Percentiles rank a stretch among this genome's conserved stretches.
These are phyloP conservation scores for Hanseniaspora singularis DNA, from an alignment of 805 yeast species.

Conservation along the genomic window DNA sequence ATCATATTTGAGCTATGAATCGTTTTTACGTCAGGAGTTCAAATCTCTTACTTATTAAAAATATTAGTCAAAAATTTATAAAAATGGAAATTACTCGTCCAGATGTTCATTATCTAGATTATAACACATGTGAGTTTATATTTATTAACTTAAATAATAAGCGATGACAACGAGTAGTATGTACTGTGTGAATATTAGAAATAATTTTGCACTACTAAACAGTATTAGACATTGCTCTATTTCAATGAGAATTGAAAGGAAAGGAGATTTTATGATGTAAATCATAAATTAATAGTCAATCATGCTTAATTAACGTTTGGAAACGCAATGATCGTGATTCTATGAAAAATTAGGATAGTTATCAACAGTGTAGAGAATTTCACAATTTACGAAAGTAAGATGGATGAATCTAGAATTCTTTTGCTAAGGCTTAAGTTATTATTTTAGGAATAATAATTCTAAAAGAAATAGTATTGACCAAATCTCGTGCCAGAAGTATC, in stretches of 20 bases:
- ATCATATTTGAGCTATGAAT: slow-evolving; percentile 18
- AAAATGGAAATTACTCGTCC: slow-evolving; percentile 3
- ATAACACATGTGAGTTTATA: slow-evolving; percentile 1
- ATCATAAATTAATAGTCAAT: not conserved
- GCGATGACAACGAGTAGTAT: not conserved
- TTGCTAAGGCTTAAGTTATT: not conserved
- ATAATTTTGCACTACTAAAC: not conserved
- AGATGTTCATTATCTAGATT: not conserved
- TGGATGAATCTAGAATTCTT: slow-evolving; percentile 3
- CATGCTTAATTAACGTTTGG: slow-evolving; percentile 4
- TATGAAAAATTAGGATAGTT: not conserved
- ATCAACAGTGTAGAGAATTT: slow-evolving; percentile 11
- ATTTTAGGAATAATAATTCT: slow-evolving; percentile 1
- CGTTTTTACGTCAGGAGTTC: slow-evolving; percentile 16
- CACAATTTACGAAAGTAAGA: slow-evolving; percentile 9
- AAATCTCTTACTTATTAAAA: slow-evolving; percentile 15
- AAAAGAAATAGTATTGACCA: not conserved
- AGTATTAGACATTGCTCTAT: not conserved
- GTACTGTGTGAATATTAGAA: not conserved
- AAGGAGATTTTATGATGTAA: not conserved
- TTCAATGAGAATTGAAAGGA: not conserved
- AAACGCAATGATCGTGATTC: slow-evolving; percentile 9
- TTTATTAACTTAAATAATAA: not conserved
- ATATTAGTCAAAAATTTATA: not conserved
- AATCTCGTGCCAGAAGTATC: slow-evolving; percentile 13